A percentile compares a stretch with the other conserved stretches of the same genome.
Conservation (phyloP, 768 basidiomycete species). For the Austroboletus eburneus region DNA sequence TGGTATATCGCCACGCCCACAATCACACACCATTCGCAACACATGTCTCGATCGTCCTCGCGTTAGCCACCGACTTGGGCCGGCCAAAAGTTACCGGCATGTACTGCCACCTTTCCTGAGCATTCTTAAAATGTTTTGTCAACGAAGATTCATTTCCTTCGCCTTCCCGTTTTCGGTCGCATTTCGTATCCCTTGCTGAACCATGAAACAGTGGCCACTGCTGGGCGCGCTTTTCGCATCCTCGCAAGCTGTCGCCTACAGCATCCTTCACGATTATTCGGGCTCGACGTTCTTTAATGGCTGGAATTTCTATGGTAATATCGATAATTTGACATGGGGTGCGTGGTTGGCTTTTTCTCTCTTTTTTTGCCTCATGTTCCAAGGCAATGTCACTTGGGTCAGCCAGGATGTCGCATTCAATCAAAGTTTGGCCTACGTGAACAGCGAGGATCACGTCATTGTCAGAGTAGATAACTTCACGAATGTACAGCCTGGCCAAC, state of each 20-base stretch:
- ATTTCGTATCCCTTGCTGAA: neutral
- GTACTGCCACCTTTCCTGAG: neutral
- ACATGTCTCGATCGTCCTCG: neutral
- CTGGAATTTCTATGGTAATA: slow-evolving; percentile 51
- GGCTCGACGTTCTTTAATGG: slow-evolving; percentile 50
- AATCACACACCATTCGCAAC: neutral
- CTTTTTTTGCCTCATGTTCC: neutral
- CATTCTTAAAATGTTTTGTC: neutral
- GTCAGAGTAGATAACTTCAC: slow-evolving; percentile 72
- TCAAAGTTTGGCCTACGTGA: slow-evolving; percentile 55
- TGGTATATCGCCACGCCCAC: neutral
- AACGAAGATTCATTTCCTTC: neutral
- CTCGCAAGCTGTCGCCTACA: slow-evolving; percentile 24
- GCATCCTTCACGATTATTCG: slow-evolving; percentile 40
- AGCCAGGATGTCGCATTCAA: slow-evolving; percentile 42
- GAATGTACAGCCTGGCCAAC: slow-evolving; percentile 44
- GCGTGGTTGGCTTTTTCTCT: slow-evolving; percentile 23
- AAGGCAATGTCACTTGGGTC: slow-evolving; percentile 64
- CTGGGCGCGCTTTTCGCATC: slow-evolving; percentile 1
- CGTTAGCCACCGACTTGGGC: neutral
- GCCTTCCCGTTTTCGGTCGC: neutral
- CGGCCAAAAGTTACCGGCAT: neutral
- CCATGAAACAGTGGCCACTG: slow-evolving; percentile 12
- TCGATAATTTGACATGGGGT: slow-evolving; percentile 44
- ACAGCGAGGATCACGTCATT: slow-evolving; percentile 58